Conservation (phyloP, 345 rosid species). For the Excoecaria agallocha region DNA sequence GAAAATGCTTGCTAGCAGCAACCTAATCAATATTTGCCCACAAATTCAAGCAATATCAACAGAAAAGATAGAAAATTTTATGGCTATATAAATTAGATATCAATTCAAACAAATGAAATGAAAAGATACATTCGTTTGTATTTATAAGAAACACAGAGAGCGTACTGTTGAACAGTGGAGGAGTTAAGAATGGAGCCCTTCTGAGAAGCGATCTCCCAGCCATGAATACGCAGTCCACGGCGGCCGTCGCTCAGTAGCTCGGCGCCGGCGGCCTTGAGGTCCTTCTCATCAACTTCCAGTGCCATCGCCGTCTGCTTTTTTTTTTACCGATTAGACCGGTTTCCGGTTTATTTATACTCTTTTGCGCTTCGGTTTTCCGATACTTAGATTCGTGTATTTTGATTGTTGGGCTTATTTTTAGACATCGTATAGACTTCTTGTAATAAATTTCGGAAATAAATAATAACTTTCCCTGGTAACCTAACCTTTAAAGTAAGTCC, state of each 20-base stretch:
- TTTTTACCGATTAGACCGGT: slow-evolving; percentile 4
- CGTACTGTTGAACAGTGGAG: slow-evolving; percentile 50
- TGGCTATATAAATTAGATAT: too few species aligned
- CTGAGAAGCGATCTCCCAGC: slow-evolving; percentile 80
- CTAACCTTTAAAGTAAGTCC: too few species aligned
- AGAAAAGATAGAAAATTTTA: too few species aligned
- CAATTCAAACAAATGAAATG: background rate
- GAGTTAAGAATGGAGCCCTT: slow-evolving; percentile 78
- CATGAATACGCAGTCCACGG: slow-evolving; percentile 61
- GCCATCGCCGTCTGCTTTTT: slow-evolving; percentile 45
- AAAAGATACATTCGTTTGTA: background rate
- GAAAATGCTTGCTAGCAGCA: background rate
- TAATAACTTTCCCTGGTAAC: too few species aligned
- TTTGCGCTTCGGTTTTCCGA: too few species aligned
- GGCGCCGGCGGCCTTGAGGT: slow-evolving; percentile 68
- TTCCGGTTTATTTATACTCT: background rate
- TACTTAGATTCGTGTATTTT: too few species aligned
- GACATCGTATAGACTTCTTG: too few species aligned
- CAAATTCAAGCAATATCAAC: too few species aligned
- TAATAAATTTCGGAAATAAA: too few species aligned
- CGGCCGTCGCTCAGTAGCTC: slow-evolving; percentile 65
- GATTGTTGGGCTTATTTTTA: too few species aligned
- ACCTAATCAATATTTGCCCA: background rate
- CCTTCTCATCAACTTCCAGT: slow-evolving; percentile 58
- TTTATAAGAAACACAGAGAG: slow-evolving; percentile 13